Evolutionary conservation across 2,329 filamentous ascomycete genomes (phyloP).

Genomic region (Colletotrichum sp.): DNA sequence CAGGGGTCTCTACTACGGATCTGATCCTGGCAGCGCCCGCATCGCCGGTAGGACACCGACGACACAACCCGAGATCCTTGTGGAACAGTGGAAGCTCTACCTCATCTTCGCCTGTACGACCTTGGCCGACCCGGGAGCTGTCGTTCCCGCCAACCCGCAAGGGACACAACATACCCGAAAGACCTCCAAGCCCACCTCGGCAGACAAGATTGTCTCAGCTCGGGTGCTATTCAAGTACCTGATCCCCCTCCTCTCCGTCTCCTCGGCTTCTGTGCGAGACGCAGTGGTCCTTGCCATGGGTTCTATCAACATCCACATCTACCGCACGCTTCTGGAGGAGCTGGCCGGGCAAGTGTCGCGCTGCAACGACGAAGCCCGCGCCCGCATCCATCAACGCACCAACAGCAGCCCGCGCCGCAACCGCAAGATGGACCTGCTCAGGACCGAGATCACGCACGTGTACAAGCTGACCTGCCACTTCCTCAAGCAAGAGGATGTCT

Average conservation of each 20-base stretch:
- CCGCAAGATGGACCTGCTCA: constrained; percentile 81
- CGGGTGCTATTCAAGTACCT: constrained; percentile 89
- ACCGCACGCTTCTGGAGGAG: constrained; percentile 87
- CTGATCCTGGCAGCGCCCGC: constrained; percentile 61
- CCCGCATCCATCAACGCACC: constrained; percentile 84
- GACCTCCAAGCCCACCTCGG: constrained; percentile 72
- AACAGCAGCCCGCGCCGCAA: constrained; percentile 83
- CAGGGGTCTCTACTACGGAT: constrained; percentile 67
- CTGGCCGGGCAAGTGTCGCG: constrained; percentile 84
- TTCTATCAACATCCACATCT: constrained; percentile 94
- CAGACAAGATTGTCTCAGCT: constrained; percentile 85
- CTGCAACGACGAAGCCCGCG: constrained; percentile 88
- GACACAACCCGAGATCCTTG: constrained; percentile 81
- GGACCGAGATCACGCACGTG: constrained; percentile 95
- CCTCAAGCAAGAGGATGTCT: constrained; percentile 77
- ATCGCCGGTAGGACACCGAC: constrained; percentile 62
- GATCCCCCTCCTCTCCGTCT: constrained; percentile 83
- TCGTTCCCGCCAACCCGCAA: constrained; percentile 59
- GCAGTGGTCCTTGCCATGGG: constrained; percentile 92
- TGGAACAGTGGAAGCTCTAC: constrained; percentile 98
- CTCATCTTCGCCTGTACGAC: constrained; percentile 97
- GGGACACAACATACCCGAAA: constrained; percentile 81
- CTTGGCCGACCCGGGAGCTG: constrained; percentile 79
- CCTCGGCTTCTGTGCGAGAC: constrained; percentile 81
- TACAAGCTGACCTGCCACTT: constrained; percentile 95